These are phyloP conservation scores for Euphorbia tirucalli DNA, from an alignment of 345 rosid species.

Conservation along the genomic window DNA sequence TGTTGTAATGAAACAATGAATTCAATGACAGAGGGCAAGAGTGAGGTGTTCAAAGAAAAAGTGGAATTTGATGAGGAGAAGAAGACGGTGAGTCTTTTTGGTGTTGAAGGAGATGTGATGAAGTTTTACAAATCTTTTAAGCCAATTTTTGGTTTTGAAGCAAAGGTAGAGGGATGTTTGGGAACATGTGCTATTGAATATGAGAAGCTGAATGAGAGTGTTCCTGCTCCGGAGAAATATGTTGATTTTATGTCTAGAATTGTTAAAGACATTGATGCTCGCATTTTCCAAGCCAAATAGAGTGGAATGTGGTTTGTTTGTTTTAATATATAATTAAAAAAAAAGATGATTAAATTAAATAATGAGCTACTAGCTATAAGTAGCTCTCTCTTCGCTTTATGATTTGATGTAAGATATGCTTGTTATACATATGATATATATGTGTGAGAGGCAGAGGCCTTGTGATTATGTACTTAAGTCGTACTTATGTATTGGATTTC, in stretches of 20 bases:
- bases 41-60: neutral
- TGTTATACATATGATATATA: too few relatives aligned
- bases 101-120: neutral
- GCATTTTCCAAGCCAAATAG: neutral
- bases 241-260: neutral
- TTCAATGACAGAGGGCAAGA: neutral
- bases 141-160: neutral
- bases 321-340: too few relatives aligned
- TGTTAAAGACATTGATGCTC: neutral
- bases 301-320: neutral
- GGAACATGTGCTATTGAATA: neutral
- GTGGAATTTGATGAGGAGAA: neutral
- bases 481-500: too few relatives aligned
- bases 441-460: too few relatives aligned
- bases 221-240: neutral
- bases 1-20: neutral
- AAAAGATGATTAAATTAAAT: too few relatives aligned
- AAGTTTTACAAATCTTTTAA: neutral
- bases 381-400: too few relatives aligned
- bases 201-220: neutral
- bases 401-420: too few relatives aligned
- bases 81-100: neutral
- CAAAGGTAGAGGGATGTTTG: neutral
- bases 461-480: too few relatives aligned
- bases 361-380: too few relatives aligned